Base-by-base conservation (phyloP, 208 protist genomes). In the Crithidia sp. region DNA sequence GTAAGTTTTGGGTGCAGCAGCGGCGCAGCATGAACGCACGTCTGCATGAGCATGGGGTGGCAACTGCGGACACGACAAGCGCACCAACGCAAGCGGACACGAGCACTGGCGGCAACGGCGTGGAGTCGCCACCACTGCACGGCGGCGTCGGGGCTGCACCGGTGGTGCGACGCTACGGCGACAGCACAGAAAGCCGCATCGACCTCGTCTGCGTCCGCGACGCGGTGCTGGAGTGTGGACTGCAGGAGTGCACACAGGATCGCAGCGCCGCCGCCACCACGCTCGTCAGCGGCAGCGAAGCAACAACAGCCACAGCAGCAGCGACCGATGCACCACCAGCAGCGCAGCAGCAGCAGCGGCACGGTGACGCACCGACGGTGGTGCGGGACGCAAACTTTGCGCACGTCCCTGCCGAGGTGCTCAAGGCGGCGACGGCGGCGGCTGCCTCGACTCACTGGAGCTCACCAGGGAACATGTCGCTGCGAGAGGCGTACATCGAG, bases 401-500 rank as follows among this genome's bases (percentile, higher is more conserved):
- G 28, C 52, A 73, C 17, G 70, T 86, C 17, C 76, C 83, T 49
- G 19, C 60, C 7, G 70, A 83, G 16, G 73, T 88, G 50, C 49
- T 83, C 66, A 74, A 84, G 47, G 81, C 74, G 10, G 76, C 77
- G 3, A 74, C 72, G n/a, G 64, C 66, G 7, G 43, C 76, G 17
- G 67, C 79, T 2, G 57, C 69, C 16, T 55, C 79, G 13, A 91
- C 86, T 8, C 49, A 55, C 39, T 88, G 84, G 86, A 58, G 50
- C 39, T 69, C 80, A 16, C 85, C 90, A 5, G 88, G 87, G n/a
- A 95, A 95, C 67, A 79, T 95, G 65, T 56, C 77, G n/a, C 77
- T 95, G 56, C 75, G 85, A 7, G 90, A 95, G 70, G 78, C 79
- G 13, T 93, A 84, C 76, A 85, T 93, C 68, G 67, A 81, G 44